Percentiles rank a stretch among this genome's conserved stretches.
Evolutionary conservation across 2,329 filamentous ascomycete genomes (phyloP).

Genomic region (Hypoxylon sp.): DNA sequence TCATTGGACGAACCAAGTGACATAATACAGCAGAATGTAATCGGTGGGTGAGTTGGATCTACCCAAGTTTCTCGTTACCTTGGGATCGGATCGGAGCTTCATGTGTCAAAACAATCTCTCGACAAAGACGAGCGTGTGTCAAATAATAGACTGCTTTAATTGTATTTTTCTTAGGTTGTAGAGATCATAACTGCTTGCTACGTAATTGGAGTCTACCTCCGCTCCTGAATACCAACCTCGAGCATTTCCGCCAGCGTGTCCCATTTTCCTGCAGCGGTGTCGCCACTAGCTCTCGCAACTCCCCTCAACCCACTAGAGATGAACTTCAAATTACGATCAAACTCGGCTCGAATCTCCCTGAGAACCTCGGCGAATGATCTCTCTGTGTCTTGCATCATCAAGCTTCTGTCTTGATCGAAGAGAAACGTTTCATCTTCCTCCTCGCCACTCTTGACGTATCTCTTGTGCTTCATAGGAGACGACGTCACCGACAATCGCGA

Average conservation of each 20-base stretch:
- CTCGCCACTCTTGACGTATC: constrained; percentile 50
- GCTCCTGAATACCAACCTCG: constrained; percentile 63
- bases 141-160: constrained; percentile 15
- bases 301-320: constrained; percentile 80
- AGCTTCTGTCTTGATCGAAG: constrained; percentile 51
- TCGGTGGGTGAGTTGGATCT: constrained; percentile 2
- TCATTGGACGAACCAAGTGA: background rate
- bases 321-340: constrained; percentile 77
- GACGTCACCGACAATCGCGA: constrained; percentile 58
- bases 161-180: constrained; percentile 1
- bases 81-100: constrained; percentile 19
- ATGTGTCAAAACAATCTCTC: constrained; percentile 9
- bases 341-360: constrained; percentile 71
- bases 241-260: constrained; percentile 86
- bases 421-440: constrained; percentile 55
- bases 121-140: background rate
- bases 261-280: constrained; percentile 74
- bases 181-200: background rate
- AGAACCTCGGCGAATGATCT: constrained; percentile 69
- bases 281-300: constrained; percentile 80
- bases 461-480: constrained; percentile 51
- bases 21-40: constrained; percentile 16
- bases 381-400: constrained; percentile 54
- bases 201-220: constrained; percentile 24
- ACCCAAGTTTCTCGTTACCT: constrained; percentile 2